phyloP scores from a whole-genome alignment of 2,329 filamentous ascomycete genomes.

The Aspergillus sp. region DNA sequence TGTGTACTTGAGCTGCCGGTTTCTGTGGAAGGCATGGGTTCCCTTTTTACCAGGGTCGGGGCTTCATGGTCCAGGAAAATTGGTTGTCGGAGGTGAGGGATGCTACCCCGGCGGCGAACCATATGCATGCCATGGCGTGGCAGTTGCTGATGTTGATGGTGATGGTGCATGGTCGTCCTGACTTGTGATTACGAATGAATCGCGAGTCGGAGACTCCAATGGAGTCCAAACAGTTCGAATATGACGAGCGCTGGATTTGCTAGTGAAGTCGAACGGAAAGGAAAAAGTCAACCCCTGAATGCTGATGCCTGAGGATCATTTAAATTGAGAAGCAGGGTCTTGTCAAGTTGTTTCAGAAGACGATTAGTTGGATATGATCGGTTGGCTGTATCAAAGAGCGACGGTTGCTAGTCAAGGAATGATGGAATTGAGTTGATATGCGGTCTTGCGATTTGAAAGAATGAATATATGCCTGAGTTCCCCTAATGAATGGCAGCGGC shows the following conservation, averaged over 20 bases:
- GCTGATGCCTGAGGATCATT: neutral
- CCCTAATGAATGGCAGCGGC: slow-evolving; percentile 28
- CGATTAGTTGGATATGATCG: neutral
- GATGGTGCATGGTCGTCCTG: slow-evolving; percentile 24
- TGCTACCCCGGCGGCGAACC: slow-evolving; percentile 23
- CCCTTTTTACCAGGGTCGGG: slow-evolving; percentile 31
- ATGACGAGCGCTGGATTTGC: neutral
- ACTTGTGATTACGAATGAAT: neutral
- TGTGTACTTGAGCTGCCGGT: slow-evolving; percentile 11
- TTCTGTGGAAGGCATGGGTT: slow-evolving; percentile 17
- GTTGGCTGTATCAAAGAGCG: neutral
- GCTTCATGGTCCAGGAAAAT: slow-evolving; percentile 18
- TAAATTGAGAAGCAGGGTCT: neutral
- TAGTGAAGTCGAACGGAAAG: neutral
- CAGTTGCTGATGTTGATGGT: slow-evolving; percentile 25
- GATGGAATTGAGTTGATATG: neutral
- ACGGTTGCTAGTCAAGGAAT: neutral
- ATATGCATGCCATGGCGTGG: slow-evolving; percentile 26
- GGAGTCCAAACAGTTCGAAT: neutral
- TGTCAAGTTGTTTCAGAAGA: neutral
- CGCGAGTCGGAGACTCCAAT: neutral
- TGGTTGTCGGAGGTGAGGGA: slow-evolving; percentile 27
- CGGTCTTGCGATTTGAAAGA: neutral
- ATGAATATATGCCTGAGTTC: slow-evolving; percentile 7
- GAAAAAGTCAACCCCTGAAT: neutral